A percentile compares a stretch with the other conserved stretches of the same genome.
phyloP scores from a whole-genome alignment of 2,329 filamentous ascomycete species.

The Aspergillus sp. region DNA sequence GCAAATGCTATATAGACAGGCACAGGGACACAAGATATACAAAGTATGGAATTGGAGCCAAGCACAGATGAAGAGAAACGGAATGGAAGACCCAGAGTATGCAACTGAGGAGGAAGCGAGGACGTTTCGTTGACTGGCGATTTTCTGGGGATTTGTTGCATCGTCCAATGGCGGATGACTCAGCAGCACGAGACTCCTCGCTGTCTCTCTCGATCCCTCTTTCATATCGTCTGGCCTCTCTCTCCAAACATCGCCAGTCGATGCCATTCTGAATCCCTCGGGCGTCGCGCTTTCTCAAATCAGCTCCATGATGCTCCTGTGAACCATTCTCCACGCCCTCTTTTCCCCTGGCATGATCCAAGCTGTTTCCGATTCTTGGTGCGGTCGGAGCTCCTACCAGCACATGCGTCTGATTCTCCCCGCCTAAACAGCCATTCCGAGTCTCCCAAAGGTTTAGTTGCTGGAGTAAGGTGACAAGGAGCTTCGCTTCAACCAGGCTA shows the following conservation, averaged over 20 bases:
- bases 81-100: constrained; percentile 2
- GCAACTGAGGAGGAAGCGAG: neutral
- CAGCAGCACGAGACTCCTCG: constrained; percentile 11
- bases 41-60: neutral
- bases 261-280: constrained; percentile 5
- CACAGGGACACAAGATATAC: too few relatives aligned
- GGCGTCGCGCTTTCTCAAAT: neutral
- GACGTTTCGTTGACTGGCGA: too few relatives aligned
- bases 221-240: neutral
- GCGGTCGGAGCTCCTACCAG: constrained; percentile 35
- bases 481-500: neutral
- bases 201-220: neutral
- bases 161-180: constrained; percentile 7
- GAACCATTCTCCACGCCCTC: constrained; percentile 13
- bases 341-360: constrained; percentile 41
- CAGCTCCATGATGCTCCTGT: constrained; percentile 15
- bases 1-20: too few relatives aligned
- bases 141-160: too few relatives aligned
- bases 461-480: neutral
- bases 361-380: constrained; percentile 41
- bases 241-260: neutral
- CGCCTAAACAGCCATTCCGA: neutral
- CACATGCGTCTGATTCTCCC: neutral
- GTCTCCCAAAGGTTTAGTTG: neutral
- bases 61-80: neutral